These are phyloP conservation scores for Lipomyces sp. DNA, from an alignment of 805 yeast genomes.

Conservation along the genomic window DNA sequence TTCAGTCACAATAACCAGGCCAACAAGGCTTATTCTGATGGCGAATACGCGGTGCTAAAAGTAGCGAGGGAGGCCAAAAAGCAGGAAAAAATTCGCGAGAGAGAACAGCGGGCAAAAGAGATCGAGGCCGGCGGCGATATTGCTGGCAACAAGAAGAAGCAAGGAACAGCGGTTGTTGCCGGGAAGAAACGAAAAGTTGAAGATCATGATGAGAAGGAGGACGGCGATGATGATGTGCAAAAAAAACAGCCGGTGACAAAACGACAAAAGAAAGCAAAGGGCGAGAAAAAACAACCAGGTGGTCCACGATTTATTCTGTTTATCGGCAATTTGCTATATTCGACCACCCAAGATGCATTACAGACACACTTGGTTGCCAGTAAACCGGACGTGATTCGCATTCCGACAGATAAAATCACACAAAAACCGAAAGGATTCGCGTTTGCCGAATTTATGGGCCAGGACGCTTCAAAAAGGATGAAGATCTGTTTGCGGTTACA, in stretches of 20 bases:
- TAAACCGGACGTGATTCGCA: slow-evolving; percentile 72
- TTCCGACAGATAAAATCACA: slow-evolving; percentile 60
- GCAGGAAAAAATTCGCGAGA: background rate
- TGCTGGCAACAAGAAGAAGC: background rate
- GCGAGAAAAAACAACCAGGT: slow-evolving; percentile 70
- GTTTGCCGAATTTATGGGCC: slow-evolving; percentile 77
- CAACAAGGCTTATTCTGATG: slow-evolving; percentile 7
- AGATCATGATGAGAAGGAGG: slow-evolving; percentile 1
- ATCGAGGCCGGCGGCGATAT: background rate
- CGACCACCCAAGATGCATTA: slow-evolving; percentile 64
- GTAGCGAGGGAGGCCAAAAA: slow-evolving; percentile 11
- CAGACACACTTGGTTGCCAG: slow-evolving; percentile 72
- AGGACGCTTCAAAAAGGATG: slow-evolving; percentile 75
- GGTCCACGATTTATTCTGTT: slow-evolving; percentile 79
- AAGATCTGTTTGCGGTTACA: slow-evolving; percentile 85
- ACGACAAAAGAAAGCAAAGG: slow-evolving; percentile 52
- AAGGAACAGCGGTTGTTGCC: background rate
- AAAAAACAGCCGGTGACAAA: background rate
- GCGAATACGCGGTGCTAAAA: slow-evolving; percentile 17
- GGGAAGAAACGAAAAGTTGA: slow-evolving; percentile 20
- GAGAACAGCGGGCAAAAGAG: background rate
- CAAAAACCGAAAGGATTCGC: slow-evolving; percentile 74
- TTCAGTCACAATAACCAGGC: background rate
- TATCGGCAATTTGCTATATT: slow-evolving; percentile 88
- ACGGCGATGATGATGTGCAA: background rate